phyloP scores from a whole-genome alignment of 2,329 filamentous ascomycete species.

The Akanthomyces muscarius region DNA sequence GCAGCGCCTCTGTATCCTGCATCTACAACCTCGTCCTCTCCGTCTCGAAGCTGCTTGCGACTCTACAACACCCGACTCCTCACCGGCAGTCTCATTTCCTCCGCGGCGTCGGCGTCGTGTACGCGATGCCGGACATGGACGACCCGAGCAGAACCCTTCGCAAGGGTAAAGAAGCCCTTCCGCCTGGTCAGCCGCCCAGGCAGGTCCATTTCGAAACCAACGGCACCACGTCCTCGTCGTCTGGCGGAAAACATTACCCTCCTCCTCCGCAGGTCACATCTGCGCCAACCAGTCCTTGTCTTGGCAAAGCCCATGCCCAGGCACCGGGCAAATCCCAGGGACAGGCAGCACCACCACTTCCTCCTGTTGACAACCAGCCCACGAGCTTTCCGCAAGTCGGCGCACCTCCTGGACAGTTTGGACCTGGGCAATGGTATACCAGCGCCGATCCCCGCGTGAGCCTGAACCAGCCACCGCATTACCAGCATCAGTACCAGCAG shows the following conservation, averaged over 20 bases:
- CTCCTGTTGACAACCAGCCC: constrained; percentile 14
- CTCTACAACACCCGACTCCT: not conserved
- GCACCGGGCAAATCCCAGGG: not conserved
- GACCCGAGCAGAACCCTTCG: constrained; percentile 1
- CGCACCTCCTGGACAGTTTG: constrained; percentile 9
- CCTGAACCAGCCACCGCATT: constrained; percentile 10
- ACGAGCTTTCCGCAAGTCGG: constrained; percentile 17
- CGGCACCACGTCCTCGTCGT: not conserved
- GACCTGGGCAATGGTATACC: constrained; percentile 16
- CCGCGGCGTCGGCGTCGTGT: not conserved
- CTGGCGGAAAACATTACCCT: not conserved
- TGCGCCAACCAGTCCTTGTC: not conserved
- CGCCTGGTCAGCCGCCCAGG: not conserved
- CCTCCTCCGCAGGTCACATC: not conserved
- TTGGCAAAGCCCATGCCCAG: not conserved
- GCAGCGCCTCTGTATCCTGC: not conserved
- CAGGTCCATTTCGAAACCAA: constrained; percentile 14
- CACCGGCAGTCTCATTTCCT: not conserved
- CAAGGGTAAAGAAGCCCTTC: not conserved
- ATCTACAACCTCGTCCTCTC: not conserved
- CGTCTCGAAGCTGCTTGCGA: not conserved
- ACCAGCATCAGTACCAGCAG: constrained; percentile 3
- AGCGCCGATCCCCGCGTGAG: constrained; percentile 14
- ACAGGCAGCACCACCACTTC: not conserved
- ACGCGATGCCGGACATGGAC: constrained; percentile 6